phyloP scores from a whole-genome alignment of 192 early-diverging fungal genomes.

The Coemansia sp. region DNA sequence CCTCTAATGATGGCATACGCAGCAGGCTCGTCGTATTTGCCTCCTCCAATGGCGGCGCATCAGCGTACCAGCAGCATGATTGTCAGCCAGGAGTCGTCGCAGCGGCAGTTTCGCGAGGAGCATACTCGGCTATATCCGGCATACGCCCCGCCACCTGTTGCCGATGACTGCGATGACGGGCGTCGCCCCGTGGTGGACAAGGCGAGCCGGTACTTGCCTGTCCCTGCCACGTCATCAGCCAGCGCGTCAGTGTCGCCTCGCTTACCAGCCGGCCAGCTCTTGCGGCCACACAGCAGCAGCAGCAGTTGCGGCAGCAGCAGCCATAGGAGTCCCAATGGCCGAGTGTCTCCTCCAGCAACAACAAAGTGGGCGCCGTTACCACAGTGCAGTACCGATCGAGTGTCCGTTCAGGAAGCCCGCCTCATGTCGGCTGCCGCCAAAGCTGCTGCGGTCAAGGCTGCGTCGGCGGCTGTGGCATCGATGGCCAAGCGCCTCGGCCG shows the following conservation, averaged over 20 bases:
- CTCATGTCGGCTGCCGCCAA: conserved; percentile 53
- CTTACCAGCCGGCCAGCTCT: background rate
- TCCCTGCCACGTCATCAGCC: background rate
- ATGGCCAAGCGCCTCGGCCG: conserved; percentile 38
- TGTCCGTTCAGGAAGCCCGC: conserved; percentile 31
- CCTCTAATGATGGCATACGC: background rate
- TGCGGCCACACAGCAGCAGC: conserved; percentile 11
- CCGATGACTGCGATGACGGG: background rate
- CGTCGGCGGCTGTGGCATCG: conserved; percentile 33
- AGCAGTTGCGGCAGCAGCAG: background rate
- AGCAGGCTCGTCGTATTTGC: background rate
- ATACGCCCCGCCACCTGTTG: background rate
- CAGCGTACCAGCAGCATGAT: background rate
- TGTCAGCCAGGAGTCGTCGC: background rate
- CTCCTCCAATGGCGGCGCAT: background rate
- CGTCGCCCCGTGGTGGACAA: background rate
- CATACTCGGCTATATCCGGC: background rate
- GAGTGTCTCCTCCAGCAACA: background rate
- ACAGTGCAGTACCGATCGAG: conserved; percentile 38
- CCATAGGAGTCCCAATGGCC: background rate
- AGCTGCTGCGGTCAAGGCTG: conserved; percentile 47
- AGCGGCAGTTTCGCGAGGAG: background rate
- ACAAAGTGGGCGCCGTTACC: conserved; percentile 31
- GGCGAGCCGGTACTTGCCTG: conserved; percentile 18
- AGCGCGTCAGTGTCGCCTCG: background rate